Percentiles rank a stretch among this genome's conserved stretches.
Evolutionary conservation across 257 asterid species (phyloP).

Genomic region (Solanum virginianum): DNA sequence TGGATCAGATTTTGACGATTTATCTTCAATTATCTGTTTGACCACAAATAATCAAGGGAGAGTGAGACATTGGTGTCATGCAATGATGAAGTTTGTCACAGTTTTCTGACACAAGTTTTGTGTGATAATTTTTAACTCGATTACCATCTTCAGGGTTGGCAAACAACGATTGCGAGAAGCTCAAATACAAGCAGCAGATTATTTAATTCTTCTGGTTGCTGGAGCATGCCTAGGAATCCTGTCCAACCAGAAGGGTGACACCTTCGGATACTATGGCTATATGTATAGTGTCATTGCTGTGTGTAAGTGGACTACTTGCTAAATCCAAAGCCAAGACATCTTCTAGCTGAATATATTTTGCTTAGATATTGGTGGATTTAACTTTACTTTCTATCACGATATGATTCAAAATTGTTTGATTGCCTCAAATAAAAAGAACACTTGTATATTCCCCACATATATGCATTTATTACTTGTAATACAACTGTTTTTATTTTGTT

Average conservation of each 20-base stretch:
- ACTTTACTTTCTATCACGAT: background rate
- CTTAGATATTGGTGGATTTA: background rate
- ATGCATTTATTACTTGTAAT: background rate
- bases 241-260: constrained; percentile 74
- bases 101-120: background rate
- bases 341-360: background rate
- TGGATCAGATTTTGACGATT: background rate
- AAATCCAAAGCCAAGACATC: background rate
- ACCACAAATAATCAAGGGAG: background rate
- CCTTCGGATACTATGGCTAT: constrained; percentile 75
- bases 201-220: constrained; percentile 80
- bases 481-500: background rate
- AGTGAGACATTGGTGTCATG: background rate
- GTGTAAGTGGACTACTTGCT: constrained; percentile 45
- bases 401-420: background rate
- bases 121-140: background rate
- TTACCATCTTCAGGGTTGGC: constrained; percentile 37
- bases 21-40: background rate
- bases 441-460: background rate
- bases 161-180: constrained; percentile 96
- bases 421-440: background rate
- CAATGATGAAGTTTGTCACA: background rate
- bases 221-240: constrained; percentile 97
- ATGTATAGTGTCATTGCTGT: constrained; percentile 89
- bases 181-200: constrained; percentile 83